Conservation (phyloP, 2,329 filamentous ascomycete genomes). For the Fusarium sp. region DNA sequence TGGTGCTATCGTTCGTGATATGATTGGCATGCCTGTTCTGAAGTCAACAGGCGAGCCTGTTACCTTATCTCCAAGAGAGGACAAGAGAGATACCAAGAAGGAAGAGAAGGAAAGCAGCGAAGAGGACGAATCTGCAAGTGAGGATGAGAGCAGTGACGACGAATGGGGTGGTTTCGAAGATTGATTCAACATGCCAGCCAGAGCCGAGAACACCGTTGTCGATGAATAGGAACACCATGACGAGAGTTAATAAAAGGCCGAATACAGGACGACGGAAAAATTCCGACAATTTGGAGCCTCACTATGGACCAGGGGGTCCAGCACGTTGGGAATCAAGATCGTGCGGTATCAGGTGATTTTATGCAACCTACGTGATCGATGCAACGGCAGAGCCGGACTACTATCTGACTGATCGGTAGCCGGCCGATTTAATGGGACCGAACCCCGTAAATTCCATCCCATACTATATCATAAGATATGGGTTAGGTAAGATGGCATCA, state of each 20-base stretch:
- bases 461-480: background rate
- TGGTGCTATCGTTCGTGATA: conserved; percentile 62
- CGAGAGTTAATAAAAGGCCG: background rate
- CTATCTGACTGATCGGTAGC: conserved; percentile 10
- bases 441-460: conserved; percentile 20
- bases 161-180: conserved; percentile 46
- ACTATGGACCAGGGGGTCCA: background rate
- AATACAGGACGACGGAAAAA: background rate
- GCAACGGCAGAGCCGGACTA: background rate
- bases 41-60: conserved; percentile 52
- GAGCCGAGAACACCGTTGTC: conserved; percentile 3
- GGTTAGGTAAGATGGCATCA: background rate
- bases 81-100: conserved; percentile 36
- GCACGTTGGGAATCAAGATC: conserved; percentile 2
- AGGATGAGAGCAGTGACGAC: conserved; percentile 24
- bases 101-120: conserved; percentile 25
- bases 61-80: conserved; percentile 40
- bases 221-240: background rate
- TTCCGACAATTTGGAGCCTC: background rate
- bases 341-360: conserved; percentile 23
- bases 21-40: conserved; percentile 54
- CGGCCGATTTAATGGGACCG: conserved; percentile 13
- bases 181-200: conserved; percentile 23
- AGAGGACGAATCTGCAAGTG: conserved; percentile 27
- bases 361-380: conserved; percentile 22